Evolutionary conservation across 306 rosid species (phyloP), one percentile per base, ranked within the genome.

Genomic region (Dryas alaskensis): DNA sequence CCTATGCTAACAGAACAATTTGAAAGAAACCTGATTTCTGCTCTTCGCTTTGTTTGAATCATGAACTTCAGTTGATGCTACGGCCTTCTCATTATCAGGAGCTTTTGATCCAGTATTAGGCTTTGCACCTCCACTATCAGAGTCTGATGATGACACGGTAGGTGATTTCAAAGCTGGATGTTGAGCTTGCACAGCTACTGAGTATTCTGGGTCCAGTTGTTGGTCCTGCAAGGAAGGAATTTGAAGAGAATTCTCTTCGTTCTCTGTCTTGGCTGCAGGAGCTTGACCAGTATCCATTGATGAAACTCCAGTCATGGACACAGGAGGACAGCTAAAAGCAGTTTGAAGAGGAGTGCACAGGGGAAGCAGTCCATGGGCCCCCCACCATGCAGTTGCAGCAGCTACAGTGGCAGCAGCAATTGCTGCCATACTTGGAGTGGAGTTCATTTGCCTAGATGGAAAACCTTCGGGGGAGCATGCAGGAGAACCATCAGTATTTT

Each of bases 381-480:
- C 82, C 98, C 98, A 94, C 98, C 98, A 91, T 76, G 98, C 95
- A 69, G 92, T 85, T 76, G 98, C 97, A 65, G 97, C 97, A 73
- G 97, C 96, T 63, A 89, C 95, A 61, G 96, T 89, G 70, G 94
- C 91, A 61, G 87, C 92, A 62, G 97, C 95, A 74, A 91, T 84
- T 69, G 98, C 91, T 65, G 87, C 89, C 76, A 87, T 81, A 78
- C 84, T 88, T 42, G 96, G 97, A 79, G 90, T 79, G 9, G 90
- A 72, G 73, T 82, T 86, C 72, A 85, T 78, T 77, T 84, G 93
- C 73, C 86, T 84, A 43, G 82, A 43, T 60, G 85, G 80, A 78
- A 86, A 86, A 64, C 80, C 77, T 77, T 89, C 85, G 70, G 84
- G 86, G 48, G 82, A 74, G 79, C 83, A 81, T 31, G 83, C 70